Evolutionary conservation across 2,329 filamentous ascomycete genomes (phyloP).

Genomic region (Xylaria sp.): DNA sequence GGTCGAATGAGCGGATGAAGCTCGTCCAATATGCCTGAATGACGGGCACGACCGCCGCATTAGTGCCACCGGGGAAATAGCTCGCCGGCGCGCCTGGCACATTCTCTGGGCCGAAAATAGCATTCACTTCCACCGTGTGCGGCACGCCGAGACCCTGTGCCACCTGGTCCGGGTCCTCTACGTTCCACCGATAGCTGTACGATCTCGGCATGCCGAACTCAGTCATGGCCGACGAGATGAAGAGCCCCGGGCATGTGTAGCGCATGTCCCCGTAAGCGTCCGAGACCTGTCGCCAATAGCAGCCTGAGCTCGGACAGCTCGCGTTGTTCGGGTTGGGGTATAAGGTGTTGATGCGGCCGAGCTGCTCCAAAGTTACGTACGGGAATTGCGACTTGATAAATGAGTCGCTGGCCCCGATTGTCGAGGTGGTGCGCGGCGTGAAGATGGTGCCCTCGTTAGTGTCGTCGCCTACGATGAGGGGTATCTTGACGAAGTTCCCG

Average conservation of each 20-base stretch:
- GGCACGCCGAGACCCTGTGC: conserved; percentile 68
- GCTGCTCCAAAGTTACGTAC: conserved; percentile 59
- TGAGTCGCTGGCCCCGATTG: conserved; percentile 58
- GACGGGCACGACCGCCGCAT: conserved; percentile 66
- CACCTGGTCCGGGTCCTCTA: conserved; percentile 66
- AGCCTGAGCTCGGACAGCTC: conserved; percentile 59
- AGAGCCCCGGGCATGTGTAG: conserved; percentile 71
- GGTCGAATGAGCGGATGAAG: conserved; percentile 74
- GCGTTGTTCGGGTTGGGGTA: conserved; percentile 63
- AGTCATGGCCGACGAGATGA: conserved; percentile 56
- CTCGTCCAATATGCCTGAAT: conserved; percentile 79
- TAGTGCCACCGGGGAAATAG: conserved; percentile 63
- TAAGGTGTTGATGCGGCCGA: conserved; percentile 61
- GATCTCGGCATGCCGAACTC: conserved; percentile 49
- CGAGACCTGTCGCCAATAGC: conserved; percentile 67
- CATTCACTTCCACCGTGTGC: conserved; percentile 73
- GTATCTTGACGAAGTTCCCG: conserved; percentile 64
- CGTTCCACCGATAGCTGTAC: conserved; percentile 78
- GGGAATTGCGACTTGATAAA: conserved; percentile 70
- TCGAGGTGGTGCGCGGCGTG: conserved; percentile 60
- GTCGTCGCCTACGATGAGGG: conserved; percentile 65
- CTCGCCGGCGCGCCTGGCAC: conserved; percentile 59
- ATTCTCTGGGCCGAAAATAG: conserved; percentile 73
- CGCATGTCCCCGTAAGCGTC: conserved; percentile 72
- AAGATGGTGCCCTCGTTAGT: conserved; percentile 75